Percentiles rank a stretch among this genome's conserved stretches.
Evolutionary conservation across 2,329 filamentous ascomycete species (phyloP).

Genomic region (Ophiosphaerella narmari): DNA sequence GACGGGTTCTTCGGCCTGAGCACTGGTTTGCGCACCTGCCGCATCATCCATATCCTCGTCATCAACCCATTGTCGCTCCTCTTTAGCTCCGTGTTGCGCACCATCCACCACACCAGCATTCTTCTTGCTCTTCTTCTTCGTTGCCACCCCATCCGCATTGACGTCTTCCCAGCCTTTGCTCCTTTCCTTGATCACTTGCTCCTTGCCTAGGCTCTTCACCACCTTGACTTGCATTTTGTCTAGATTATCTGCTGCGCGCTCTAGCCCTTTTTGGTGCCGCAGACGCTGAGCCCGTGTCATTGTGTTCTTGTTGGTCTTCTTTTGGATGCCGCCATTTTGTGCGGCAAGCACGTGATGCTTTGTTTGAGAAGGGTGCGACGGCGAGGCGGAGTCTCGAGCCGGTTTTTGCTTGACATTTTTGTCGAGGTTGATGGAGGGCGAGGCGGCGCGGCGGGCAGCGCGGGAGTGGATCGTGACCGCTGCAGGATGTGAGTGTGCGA

Average conservation of each 20-base stretch:
- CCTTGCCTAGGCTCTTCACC: constrained; percentile 56
- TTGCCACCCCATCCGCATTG: constrained; percentile 31
- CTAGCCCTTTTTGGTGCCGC: constrained; percentile 53
- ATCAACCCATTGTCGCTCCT: constrained; percentile 30
- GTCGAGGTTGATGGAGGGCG: constrained; percentile 71
- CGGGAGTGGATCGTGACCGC: constrained; percentile 72
- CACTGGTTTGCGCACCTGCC: background rate
- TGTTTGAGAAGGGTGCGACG: constrained; percentile 25
- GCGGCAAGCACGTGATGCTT: constrained; percentile 61
- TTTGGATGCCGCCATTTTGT: constrained; percentile 74
- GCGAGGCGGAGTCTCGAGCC: constrained; percentile 34
- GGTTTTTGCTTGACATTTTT: constrained; percentile 66
- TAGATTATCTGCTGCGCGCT: constrained; percentile 59
- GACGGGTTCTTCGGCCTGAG: constrained; percentile 11
- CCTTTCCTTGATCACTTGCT: constrained; percentile 55
- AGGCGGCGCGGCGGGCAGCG: constrained; percentile 72
- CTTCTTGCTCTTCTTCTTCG: constrained; percentile 18
- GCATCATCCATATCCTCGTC: constrained; percentile 39
- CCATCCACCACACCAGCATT: constrained; percentile 19
- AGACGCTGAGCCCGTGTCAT: constrained; percentile 58
- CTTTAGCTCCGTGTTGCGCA: constrained; percentile 16
- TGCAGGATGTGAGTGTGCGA: constrained; percentile 39
- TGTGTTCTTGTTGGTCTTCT: constrained; percentile 58
- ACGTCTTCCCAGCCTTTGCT: constrained; percentile 49
- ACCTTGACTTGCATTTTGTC: constrained; percentile 62